phyloP scores from a whole-genome alignment of 1,139 yeast species.

The Zygotorulaspora mrakii region DNA sequence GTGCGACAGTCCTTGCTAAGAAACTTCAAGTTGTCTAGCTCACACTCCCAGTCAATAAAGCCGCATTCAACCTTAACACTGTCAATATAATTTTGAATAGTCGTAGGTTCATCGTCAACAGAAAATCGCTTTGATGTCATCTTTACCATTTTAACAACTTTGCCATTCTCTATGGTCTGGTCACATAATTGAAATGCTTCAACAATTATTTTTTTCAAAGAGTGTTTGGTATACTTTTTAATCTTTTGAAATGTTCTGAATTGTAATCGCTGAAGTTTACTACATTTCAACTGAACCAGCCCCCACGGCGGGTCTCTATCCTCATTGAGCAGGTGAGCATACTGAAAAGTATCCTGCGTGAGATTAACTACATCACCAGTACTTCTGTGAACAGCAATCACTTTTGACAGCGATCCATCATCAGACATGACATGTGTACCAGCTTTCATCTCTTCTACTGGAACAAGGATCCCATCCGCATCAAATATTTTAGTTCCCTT shows the following conservation, averaged over 20 bases:
- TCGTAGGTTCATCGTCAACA: background rate
- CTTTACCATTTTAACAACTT: background rate
- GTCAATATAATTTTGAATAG: background rate
- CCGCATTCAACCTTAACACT: background rate
- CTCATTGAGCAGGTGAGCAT: slow-evolving; percentile 6
- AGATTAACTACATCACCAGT: slow-evolving; percentile 3
- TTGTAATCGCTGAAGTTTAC: slow-evolving; percentile 1
- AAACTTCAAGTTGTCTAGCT: slow-evolving; percentile 6
- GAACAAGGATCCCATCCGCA: background rate
- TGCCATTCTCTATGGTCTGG: slow-evolving; percentile 1
- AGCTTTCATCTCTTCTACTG: slow-evolving; percentile 6
- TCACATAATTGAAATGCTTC: slow-evolving; percentile 1
- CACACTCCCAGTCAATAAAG: slow-evolving; percentile 8
- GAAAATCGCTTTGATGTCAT: slow-evolving; percentile 2
- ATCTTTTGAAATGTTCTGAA: slow-evolving; percentile 3
- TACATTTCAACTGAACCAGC: background rate
- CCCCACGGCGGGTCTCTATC: slow-evolving; percentile 2
- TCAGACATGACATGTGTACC: slow-evolving; percentile 2
- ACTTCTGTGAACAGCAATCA: background rate
- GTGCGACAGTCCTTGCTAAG: slow-evolving; percentile 7
- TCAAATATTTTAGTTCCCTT: slow-evolving; percentile 2
- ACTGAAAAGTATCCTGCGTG: slow-evolving; percentile 1
- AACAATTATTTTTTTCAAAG: background rate
- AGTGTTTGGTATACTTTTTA: background rate
- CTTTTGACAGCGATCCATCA: slow-evolving; percentile 6